These are phyloP conservation scores for Pecoramyces ruminantium DNA, from an alignment of 192 early-diverging fungal genomes.

Conservation along the genomic window DNA sequence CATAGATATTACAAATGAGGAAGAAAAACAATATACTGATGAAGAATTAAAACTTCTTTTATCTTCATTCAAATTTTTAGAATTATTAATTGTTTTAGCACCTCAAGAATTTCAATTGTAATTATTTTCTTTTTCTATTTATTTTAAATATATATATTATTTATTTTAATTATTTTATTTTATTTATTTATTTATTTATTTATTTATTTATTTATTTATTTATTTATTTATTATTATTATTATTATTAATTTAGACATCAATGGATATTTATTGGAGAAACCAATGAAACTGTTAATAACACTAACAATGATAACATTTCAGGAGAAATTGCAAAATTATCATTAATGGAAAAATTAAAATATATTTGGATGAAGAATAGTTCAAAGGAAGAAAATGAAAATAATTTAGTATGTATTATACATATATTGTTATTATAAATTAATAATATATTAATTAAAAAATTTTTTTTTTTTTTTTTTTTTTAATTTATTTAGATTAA, in stretches of 20 bases:
- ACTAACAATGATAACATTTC: not conserved
- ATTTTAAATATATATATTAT: too few species aligned
- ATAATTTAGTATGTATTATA: not conserved
- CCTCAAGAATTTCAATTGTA: constrained; percentile 75
- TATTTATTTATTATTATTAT: too few species aligned
- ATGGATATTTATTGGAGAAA: constrained; percentile 88
- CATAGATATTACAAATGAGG: constrained; percentile 20
- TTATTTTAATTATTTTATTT: too few species aligned
- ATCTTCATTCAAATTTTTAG: constrained; percentile 76
- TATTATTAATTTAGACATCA: constrained; percentile 44
- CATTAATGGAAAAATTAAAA: not conserved
- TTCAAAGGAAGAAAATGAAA: not conserved
- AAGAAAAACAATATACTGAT: constrained; percentile 9
- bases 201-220: too few species aligned
- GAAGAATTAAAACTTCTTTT: constrained; percentile 58
- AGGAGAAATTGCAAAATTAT: not conserved
- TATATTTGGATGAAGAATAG: not conserved
- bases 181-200: too few species aligned
- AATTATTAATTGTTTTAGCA: constrained; percentile 60
- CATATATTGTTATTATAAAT: too few species aligned
- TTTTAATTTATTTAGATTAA: not conserved
- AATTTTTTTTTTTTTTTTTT: not conserved
- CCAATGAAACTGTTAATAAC: constrained; percentile 46
- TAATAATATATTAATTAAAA: too few species aligned
- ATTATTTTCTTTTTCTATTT: constrained; percentile 3